phyloP scores from a whole-genome alignment of 73 alveolate genomes.

The Uronychia setigera region DNA sequence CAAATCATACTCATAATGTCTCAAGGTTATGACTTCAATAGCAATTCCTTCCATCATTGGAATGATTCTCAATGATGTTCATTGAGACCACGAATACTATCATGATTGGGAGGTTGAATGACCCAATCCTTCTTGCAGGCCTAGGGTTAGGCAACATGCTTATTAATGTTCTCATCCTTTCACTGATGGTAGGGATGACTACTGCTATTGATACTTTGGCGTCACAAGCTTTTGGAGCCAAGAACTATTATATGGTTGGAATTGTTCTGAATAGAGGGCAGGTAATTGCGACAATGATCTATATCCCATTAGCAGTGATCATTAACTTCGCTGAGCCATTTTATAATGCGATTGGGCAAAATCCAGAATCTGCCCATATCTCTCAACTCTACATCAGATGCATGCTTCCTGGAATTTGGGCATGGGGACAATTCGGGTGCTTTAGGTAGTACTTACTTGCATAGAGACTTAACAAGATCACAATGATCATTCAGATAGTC shows the following conservation, averaged over 20 bases:
- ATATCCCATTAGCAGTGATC: background rate
- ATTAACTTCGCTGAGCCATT: background rate
- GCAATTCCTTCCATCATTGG: no score
- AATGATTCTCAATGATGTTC: background rate
- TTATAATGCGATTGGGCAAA: conserved; percentile 4
- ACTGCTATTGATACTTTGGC: conserved; percentile 29
- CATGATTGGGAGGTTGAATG: background rate
- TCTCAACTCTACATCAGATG: background rate
- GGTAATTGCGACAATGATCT: background rate
- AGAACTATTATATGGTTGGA: conserved; percentile 22
- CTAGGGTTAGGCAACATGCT: conserved; percentile 1
- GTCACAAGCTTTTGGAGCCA: conserved; percentile 38
- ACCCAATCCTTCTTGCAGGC: conserved; percentile 7
- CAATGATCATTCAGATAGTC: conserved; percentile 2
- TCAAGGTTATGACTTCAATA: no score
- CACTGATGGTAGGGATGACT: conserved; percentile 15
- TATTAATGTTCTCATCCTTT: background rate
- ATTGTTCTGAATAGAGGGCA: background rate
- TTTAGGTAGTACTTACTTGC: conserved; percentile 6
- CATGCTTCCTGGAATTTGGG: conserved; percentile 6
- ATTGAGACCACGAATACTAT: background rate
- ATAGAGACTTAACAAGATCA: conserved; percentile 1
- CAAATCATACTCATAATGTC: no score
- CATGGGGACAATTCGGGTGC: background rate
- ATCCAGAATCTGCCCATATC: background rate